Percentiles rank a stretch among this genome's conserved stretches.
Conservation (phyloP, 1,284 basidiomycete species). For the Microbotryum silenes-acaulis region DNA sequence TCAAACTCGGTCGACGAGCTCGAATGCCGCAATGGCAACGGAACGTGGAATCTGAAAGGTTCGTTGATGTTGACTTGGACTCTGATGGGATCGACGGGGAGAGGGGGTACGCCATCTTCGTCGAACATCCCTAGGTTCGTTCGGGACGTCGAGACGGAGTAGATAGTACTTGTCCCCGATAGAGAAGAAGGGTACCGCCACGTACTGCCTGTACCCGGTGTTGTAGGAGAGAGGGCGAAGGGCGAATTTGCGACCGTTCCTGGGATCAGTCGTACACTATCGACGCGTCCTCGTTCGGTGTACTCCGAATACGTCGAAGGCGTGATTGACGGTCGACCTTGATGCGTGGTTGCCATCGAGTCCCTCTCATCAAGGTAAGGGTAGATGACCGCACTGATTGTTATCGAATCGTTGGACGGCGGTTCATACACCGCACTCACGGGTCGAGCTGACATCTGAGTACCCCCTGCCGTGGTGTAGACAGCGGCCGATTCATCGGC, state of each 20-base stretch:
- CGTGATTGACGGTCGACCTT: not conserved
- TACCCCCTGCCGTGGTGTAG: not conserved
- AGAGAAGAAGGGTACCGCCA: slow-evolving; percentile 3
- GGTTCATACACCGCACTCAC: slow-evolving; percentile 20
- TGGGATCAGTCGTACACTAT: not conserved
- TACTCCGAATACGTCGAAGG: slow-evolving; percentile 4
- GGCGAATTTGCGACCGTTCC: not conserved
- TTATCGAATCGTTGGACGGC: slow-evolving; percentile 10
- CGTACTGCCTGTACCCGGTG: not conserved
- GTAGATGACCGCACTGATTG: slow-evolving; percentile 20
- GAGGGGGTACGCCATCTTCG: not conserved
- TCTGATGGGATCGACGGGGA: slow-evolving; percentile 2
- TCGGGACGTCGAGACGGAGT: not conserved
- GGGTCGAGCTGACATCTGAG: slow-evolving; percentile 5
- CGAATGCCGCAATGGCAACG: slow-evolving; percentile 16
- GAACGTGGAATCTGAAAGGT: slow-evolving; percentile 25
- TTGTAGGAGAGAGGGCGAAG: not conserved
- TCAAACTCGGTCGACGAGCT: slow-evolving; percentile 16
- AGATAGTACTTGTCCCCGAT: not conserved
- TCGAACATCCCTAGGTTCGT: slow-evolving; percentile 2
- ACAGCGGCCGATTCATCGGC: slow-evolving; percentile 5
- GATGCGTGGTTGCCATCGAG: not conserved
- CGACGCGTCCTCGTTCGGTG: not conserved
- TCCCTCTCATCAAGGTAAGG: slow-evolving; percentile 5
- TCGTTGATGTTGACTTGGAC: slow-evolving; percentile 10